Percentiles rank a stretch among this genome's conserved stretches.
These are phyloP conservation scores for Friedmanniomyces endolithicus DNA, from an alignment of 495 filamentous ascomycete genomes.

Conservation along the genomic window DNA sequence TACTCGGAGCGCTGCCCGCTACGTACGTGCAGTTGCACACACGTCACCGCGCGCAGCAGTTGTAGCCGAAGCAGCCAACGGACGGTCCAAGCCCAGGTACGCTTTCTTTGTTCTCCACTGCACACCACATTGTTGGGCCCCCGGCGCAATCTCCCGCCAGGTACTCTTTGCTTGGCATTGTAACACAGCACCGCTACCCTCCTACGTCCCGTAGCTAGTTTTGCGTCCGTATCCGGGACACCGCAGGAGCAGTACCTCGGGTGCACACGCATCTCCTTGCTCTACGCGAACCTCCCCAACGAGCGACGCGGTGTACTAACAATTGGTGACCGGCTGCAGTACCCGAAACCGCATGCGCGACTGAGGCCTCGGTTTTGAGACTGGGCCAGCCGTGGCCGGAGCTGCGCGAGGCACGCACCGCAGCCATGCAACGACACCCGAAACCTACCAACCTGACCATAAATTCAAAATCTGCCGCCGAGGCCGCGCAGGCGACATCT, in stretches of 20 bases:
- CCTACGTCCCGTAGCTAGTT: too few species aligned
- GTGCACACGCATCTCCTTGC: too few species aligned
- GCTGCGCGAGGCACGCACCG: not conserved
- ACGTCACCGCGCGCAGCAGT: not conserved
- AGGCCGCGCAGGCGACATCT: not conserved
- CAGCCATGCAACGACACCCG: slow-evolving; percentile 12
- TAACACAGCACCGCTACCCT: not conserved
- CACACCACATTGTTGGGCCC: slow-evolving; percentile 12
- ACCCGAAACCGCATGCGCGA: slow-evolving; percentile 8
- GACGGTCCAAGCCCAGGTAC: slow-evolving; percentile 4
- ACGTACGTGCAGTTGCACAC: not conserved
- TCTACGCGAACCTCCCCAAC: too few species aligned
- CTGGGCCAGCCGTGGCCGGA: not conserved
- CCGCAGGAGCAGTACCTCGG: too few species aligned
- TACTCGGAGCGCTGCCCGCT: not conserved
- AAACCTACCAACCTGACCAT: slow-evolving; percentile 17
- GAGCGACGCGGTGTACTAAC: not conserved
- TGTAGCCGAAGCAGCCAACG: slow-evolving; percentile 4
- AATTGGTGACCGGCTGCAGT: not conserved
- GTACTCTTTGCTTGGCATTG: not conserved
- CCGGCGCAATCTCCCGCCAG: slow-evolving; percentile 6
- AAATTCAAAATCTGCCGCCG: slow-evolving; percentile 5
- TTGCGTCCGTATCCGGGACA: too few species aligned
- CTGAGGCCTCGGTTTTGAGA: not conserved
- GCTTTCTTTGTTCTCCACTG: slow-evolving; percentile 14